These are phyloP conservation scores for Kalmusia sp. DNA, from an alignment of 2,329 filamentous ascomycete species.

Conservation along the genomic window DNA sequence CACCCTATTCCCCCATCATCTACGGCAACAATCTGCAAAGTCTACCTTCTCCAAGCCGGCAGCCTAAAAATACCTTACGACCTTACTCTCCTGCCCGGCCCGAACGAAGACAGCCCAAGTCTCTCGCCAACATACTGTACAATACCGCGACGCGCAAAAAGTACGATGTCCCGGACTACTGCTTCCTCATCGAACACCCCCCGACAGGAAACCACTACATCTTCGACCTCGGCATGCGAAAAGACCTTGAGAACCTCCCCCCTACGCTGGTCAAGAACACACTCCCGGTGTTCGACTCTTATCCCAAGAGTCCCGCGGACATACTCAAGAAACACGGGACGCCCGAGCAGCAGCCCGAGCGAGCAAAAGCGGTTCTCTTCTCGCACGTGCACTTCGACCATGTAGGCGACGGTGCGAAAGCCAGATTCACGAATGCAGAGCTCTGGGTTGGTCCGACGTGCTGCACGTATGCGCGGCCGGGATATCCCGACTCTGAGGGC, in stretches of 20 bases:
- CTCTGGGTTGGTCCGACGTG: slow-evolving; percentile 49
- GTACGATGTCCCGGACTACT: slow-evolving; percentile 39
- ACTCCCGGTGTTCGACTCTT: slow-evolving; percentile 49
- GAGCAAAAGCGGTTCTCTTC: slow-evolving; percentile 51
- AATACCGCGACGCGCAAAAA: slow-evolving; percentile 19
- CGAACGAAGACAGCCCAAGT: slow-evolving; percentile 45
- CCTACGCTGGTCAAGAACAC: slow-evolving; percentile 48
- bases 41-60: slow-evolving; percentile 45
- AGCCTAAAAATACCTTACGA: slow-evolving; percentile 55
- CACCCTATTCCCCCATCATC: slow-evolving; percentile 31
- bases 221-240: slow-evolving; percentile 63
- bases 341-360: slow-evolving; percentile 41
- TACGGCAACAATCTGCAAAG: slow-evolving; percentile 31
- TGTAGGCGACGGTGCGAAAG: slow-evolving; percentile 48
- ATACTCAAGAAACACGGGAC: slow-evolving; percentile 34
- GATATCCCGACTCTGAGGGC: slow-evolving; percentile 31
- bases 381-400: slow-evolving; percentile 51
- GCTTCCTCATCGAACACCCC: slow-evolving; percentile 38
- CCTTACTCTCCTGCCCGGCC: slow-evolving; percentile 55
- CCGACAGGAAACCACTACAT: slow-evolving; percentile 49
- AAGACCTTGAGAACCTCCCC: slow-evolving; percentile 52
- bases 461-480: slow-evolving; percentile 40
- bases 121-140: slow-evolving; percentile 50
- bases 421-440: slow-evolving; percentile 42
- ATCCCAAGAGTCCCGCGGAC: slow-evolving; percentile 33